These are phyloP conservation scores for Ophiostoma perfectum DNA, from an alignment of 2,329 filamentous ascomycete genomes.

Conservation along the genomic window DNA sequence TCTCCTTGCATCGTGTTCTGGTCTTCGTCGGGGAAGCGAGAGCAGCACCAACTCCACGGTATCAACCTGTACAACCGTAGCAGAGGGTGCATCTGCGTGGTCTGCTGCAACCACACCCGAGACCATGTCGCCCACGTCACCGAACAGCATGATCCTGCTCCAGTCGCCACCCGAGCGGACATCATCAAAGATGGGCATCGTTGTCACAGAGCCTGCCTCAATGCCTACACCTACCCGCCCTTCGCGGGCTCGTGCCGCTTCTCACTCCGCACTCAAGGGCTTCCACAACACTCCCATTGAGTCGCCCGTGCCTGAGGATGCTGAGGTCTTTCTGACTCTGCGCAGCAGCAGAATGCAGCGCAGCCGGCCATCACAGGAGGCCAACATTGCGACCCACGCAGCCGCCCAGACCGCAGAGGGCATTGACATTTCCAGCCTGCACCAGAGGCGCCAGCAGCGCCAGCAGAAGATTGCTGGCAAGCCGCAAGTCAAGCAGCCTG, in stretches of 20 bases:
- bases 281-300: slow-evolving; percentile 22
- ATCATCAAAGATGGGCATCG: slow-evolving; percentile 2
- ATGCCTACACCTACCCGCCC: slow-evolving; percentile 1
- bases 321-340: slow-evolving; percentile 10
- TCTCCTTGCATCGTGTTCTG: not conserved
- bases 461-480: slow-evolving; percentile 22
- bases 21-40: slow-evolving; percentile 22
- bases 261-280: slow-evolving; percentile 16
- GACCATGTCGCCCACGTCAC: slow-evolving; percentile 22
- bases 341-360: not conserved
- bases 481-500: slow-evolving; percentile 17
- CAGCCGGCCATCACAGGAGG: not conserved
- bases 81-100: slow-evolving; percentile 19
- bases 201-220: not conserved
- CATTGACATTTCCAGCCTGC: slow-evolving; percentile 16
- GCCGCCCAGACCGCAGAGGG: not conserved
- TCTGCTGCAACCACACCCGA: slow-evolving; percentile 24
- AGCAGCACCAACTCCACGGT: slow-evolving; percentile 23
- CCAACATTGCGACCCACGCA: not conserved
- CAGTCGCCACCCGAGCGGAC: slow-evolving; percentile 10
- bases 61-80: slow-evolving; percentile 16
- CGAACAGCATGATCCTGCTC: slow-evolving; percentile 11
- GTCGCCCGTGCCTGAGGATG: slow-evolving; percentile 21
- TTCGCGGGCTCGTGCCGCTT: slow-evolving; percentile 13
- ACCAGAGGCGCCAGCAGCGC: slow-evolving; percentile 23